Evolutionary conservation across 1,284 basidiomycete genomes (phyloP).

Genomic region (Leccinum cinnamomeum): DNA sequence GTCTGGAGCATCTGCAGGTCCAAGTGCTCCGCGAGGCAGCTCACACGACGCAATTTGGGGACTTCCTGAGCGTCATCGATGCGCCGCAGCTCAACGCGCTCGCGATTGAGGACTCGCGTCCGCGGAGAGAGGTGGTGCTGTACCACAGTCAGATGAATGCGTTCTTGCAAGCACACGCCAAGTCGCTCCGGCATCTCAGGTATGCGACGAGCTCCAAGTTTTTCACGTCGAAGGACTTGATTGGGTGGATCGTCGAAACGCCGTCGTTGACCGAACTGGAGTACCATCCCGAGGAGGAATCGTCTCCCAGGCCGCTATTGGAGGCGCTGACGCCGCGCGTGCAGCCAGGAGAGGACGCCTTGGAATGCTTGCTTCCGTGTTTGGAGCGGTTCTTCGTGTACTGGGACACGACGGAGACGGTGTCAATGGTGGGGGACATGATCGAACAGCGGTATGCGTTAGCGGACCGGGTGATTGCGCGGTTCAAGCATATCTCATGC

Average conservation of each 20-base stretch:
- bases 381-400: constrained; percentile 24
- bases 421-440: constrained; percentile 30
- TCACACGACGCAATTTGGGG: constrained; percentile 22
- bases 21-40: constrained; percentile 22
- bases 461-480: constrained; percentile 18
- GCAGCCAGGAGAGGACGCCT: constrained; percentile 3
- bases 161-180: constrained; percentile 19
- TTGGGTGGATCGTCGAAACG: constrained; percentile 20
- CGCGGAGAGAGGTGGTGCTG: constrained; percentile 16
- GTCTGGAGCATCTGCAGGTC: constrained; percentile 16
- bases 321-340: constrained; percentile 23
- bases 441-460: constrained; percentile 25
- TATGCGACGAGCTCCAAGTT: constrained; percentile 23
- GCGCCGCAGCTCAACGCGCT: constrained; percentile 23
- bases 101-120: constrained; percentile 23
- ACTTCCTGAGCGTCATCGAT: constrained; percentile 18
- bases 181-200: constrained; percentile 18
- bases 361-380: constrained; percentile 23
- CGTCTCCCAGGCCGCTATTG: constrained; percentile 22
- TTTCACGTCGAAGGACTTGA: constrained; percentile 25
- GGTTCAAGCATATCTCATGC: constrained; percentile 23
- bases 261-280: constrained; percentile 25
- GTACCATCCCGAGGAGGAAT: constrained; percentile 29
- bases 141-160: constrained; percentile 21
- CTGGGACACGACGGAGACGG: constrained; percentile 31